Evolutionary conservation across 2,329 filamentous ascomycete species (phyloP).

Genomic region (Cytospora schulzeri): DNA sequence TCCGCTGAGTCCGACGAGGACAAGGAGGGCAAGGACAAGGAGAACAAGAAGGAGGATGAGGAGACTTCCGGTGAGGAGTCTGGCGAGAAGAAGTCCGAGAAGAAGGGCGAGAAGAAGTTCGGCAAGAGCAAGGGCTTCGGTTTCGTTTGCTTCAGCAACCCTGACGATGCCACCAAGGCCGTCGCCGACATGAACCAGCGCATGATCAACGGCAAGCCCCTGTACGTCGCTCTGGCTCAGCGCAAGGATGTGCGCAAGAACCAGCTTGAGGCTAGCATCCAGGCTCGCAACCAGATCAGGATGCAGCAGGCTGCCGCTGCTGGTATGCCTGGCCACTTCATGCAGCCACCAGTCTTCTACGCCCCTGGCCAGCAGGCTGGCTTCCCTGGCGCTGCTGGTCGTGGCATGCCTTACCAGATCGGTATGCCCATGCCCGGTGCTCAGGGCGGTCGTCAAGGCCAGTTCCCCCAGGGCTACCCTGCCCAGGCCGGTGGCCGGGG

Average conservation of each 20-base stretch:
- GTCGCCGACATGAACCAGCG: constrained; percentile 99
- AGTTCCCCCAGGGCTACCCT: constrained; percentile 80
- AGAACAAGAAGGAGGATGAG: constrained; percentile 51
- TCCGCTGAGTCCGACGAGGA: constrained; percentile 58
- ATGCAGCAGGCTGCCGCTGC: constrained; percentile 94
- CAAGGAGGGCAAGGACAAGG: constrained; percentile 53
- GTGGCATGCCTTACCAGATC: constrained; percentile 68
- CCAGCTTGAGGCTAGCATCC: constrained; percentile 98
- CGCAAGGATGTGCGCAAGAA: constrained; percentile 99
- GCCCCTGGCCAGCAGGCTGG: constrained; percentile 77
- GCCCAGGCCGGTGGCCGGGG: constrained; percentile 84
- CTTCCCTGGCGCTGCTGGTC: constrained; percentile 63
- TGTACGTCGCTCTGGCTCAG: constrained; percentile 97
- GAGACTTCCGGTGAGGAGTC: constrained; percentile 49
- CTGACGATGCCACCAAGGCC: constrained; percentile 97
- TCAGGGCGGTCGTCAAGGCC: constrained; percentile 80
- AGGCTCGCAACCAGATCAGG: constrained; percentile 96
- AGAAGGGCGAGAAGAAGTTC: constrained; percentile 67
- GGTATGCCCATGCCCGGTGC: constrained; percentile 69
- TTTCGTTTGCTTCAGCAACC: constrained; percentile 99
- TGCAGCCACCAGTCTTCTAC: constrained; percentile 92
- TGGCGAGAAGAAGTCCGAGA: constrained; percentile 60
- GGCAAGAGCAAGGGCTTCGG: constrained; percentile 99
- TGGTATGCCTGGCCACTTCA: constrained; percentile 65
- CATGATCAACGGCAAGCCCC: constrained; percentile 94